These are phyloP conservation scores for Botryotinia calthae DNA, from an alignment of 2,329 filamentous ascomycete genomes.

Conservation along the genomic window DNA sequence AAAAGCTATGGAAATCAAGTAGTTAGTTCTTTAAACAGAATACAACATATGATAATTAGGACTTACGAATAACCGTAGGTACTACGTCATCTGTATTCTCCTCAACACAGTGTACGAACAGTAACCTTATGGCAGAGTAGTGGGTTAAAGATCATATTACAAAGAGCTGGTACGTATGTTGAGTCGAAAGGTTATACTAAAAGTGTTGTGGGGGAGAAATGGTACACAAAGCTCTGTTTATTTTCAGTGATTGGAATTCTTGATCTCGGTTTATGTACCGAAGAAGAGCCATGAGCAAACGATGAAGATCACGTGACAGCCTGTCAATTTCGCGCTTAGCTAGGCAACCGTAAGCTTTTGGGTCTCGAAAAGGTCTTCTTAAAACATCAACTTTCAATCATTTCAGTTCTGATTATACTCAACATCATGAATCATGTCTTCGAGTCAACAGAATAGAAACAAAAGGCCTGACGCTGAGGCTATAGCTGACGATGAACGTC, in stretches of 20 bases:
- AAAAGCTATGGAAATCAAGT: too few relatives aligned
- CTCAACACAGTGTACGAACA: too few relatives aligned
- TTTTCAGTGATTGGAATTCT: too few relatives aligned
- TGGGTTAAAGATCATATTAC: too few relatives aligned
- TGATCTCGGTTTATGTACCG: too few relatives aligned
- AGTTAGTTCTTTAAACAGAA: too few relatives aligned
- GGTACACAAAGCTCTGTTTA: too few relatives aligned
- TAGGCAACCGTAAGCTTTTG: neutral
- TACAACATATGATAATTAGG: too few relatives aligned
- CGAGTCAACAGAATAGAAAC: slow-evolving; percentile 14
- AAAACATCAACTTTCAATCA: neutral
- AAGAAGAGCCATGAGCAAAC: neutral
- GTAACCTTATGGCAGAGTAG: too few relatives aligned
- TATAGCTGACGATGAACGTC: slow-evolving; percentile 45
- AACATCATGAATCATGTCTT: slow-evolving; percentile 18
- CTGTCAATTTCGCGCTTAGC: slow-evolving; percentile 7
- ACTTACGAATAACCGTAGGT: too few relatives aligned
- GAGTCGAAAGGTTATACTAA: neutral
- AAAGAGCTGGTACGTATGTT: too few relatives aligned
- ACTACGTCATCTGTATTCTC: too few relatives aligned
- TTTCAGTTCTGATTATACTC: neutral
- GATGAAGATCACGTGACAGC: neutral
- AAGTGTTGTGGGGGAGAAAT: neutral
- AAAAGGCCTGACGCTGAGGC: slow-evolving; percentile 32
- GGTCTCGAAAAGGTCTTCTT: neutral